phyloP scores from a whole-genome alignment of 495 filamentous ascomycete species.

The Corynascus novoguineensis region DNA sequence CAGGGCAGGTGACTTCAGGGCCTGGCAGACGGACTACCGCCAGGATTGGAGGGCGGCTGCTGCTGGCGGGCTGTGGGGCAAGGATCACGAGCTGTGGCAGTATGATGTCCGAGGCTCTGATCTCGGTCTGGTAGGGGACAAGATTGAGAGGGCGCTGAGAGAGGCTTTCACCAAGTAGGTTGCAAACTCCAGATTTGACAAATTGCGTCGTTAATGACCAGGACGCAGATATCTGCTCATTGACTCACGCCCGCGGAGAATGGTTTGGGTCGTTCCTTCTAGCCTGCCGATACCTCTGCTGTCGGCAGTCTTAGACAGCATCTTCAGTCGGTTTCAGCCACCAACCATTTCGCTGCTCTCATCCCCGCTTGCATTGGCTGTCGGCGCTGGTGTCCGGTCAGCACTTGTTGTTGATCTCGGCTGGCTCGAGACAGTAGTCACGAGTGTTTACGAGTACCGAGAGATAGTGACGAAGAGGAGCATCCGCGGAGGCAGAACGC shows the following conservation, averaged over 20 bases:
- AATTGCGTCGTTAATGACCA: background rate
- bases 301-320: conserved; percentile 62
- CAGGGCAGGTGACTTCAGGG: conserved; percentile 74
- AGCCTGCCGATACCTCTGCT: conserved; percentile 72
- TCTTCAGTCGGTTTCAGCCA: conserved; percentile 75
- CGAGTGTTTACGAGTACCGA: conserved; percentile 80
- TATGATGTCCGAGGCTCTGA: conserved; percentile 67
- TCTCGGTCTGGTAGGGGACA: conserved; percentile 76
- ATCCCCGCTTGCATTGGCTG: conserved; percentile 61
- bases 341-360: conserved; percentile 79
- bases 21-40: conserved; percentile 55
- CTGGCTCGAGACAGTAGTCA: conserved; percentile 81
- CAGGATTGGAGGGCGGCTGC: conserved; percentile 41
- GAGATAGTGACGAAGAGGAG: conserved; percentile 64
- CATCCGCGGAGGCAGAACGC: conserved; percentile 63
- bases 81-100: conserved; percentile 74
- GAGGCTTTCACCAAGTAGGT: conserved; percentile 73
- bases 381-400: conserved; percentile 74
- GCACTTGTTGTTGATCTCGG: conserved; percentile 82
- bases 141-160: conserved; percentile 76
- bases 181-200: no score
- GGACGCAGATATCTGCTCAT: conserved; percentile 61
- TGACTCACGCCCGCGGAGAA: conserved; percentile 65
- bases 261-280: conserved; percentile 69
- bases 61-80: conserved; percentile 55